Percentiles rank a stretch among this genome's conserved stretches.
Conservation (phyloP, 1,284 basidiomycete genomes). For the Cystobasidium sp. region DNA sequence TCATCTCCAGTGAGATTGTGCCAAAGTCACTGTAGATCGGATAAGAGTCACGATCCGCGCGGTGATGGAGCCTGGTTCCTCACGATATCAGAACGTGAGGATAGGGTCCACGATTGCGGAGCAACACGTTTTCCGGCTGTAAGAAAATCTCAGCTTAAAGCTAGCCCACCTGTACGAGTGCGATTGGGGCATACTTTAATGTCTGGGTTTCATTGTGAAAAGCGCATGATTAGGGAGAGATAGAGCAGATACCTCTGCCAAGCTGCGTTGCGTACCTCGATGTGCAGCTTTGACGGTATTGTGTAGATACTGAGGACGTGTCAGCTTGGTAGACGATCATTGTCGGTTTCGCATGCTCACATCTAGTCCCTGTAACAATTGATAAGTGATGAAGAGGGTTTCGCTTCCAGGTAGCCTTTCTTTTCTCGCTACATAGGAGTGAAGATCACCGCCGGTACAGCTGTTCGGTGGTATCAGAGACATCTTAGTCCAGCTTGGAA, state of each 20-base stretch:
- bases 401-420: slow-evolving; percentile 1
- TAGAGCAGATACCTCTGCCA: neutral
- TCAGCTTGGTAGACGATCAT: neutral
- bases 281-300: slow-evolving; percentile 10
- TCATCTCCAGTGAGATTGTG: neutral
- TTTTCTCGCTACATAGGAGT: slow-evolving; percentile 17
- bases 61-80: neutral
- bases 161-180: neutral
- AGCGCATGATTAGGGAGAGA: neutral
- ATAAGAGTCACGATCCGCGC: neutral
- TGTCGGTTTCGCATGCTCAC: neutral
- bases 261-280: slow-evolving; percentile 16
- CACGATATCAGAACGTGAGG: slow-evolving; percentile 34
- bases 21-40: slow-evolving; percentile 27
- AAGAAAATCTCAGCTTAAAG: neutral
- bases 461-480: neutral
- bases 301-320: slow-evolving; percentile 35
- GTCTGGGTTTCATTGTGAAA: slow-evolving; percentile 1
- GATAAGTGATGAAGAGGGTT: slow-evolving; percentile 22
- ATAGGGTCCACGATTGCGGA: slow-evolving; percentile 29
- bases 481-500: neutral
- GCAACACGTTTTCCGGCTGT: slow-evolving; percentile 39
- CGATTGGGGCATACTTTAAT: slow-evolving; percentile 26
- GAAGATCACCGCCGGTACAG: slow-evolving; percentile 26
- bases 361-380: slow-evolving; percentile 6